These are phyloP conservation scores for Amaranthus hypochondriacus DNA, from an alignment of 148 eudicot genomes.

Conservation along the genomic window DNA sequence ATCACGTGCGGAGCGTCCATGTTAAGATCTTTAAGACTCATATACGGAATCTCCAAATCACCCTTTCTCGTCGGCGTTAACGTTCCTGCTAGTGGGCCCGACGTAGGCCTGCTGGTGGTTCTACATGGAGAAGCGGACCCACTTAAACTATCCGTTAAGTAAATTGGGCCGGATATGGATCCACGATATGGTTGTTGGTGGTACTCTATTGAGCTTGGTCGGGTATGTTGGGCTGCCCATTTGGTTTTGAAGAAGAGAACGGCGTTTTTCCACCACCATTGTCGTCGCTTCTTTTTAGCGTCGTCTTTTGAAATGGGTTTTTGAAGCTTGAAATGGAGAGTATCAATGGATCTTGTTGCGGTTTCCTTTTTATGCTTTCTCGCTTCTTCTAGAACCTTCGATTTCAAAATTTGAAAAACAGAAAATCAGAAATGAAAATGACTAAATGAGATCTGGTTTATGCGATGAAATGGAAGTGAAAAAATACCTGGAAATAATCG, in stretches of 20 bases:
- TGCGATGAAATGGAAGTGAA: neutral
- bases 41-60: conserved; percentile 54
- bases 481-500: conserved; percentile 68
- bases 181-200: neutral
- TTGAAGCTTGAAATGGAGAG: conserved; percentile 70
- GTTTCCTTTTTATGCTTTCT: conserved; percentile 47
- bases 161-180: conserved; percentile 70
- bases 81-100: conserved; percentile 52
- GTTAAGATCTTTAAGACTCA: conserved; percentile 64
- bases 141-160: conserved; percentile 61
- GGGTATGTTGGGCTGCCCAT: conserved; percentile 47
- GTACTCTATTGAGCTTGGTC: conserved; percentile 48
- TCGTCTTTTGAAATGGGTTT: conserved; percentile 71
- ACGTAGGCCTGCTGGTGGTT: conserved; percentile 42
- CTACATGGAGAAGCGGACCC: conserved; percentile 53
- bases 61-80: conserved; percentile 29
- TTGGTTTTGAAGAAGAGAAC: conserved; percentile 47
- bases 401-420: neutral
- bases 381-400: conserved; percentile 79
- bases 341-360: conserved; percentile 41
- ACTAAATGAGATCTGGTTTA: too few relatives aligned
- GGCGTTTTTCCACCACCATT: conserved; percentile 73
- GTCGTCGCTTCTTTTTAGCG: conserved; percentile 37
- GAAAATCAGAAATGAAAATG: too few relatives aligned
- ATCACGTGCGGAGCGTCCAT: conserved; percentile 46